phyloP scores from a whole-genome alignment of 2,329 filamentous ascomycete genomes.

The Venturia oleaginea region DNA sequence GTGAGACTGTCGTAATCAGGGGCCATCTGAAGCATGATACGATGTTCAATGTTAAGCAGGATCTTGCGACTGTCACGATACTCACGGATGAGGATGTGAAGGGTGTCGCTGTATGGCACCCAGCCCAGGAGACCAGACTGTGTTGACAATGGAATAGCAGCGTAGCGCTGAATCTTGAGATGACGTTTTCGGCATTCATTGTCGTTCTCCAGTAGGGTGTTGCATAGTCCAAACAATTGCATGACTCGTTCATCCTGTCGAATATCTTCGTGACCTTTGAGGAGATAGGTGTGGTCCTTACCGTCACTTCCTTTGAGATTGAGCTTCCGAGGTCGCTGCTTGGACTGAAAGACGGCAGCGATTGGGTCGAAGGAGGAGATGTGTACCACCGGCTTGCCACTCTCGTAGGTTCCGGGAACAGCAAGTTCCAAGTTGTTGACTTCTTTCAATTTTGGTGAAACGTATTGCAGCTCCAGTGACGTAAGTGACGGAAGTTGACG shows the following conservation, averaged over 20 bases:
- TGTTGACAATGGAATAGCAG: conserved; percentile 93
- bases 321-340: conserved; percentile 88
- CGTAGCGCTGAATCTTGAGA: conserved; percentile 90
- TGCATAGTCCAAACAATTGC: conserved; percentile 97
- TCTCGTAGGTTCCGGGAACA: conserved; percentile 90
- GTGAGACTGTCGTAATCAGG: conserved; percentile 98
- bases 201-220: conserved; percentile 87
- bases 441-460: conserved; percentile 84
- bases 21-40: conserved; percentile 99
- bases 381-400: conserved; percentile 66
- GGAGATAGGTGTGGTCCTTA: conserved; percentile 71
- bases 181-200: conserved; percentile 96
- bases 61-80: conserved; percentile 97
- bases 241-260: conserved; percentile 98
- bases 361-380: conserved; percentile 88
- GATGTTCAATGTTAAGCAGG: conserved; percentile 95
- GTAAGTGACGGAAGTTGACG: conserved; percentile 89
- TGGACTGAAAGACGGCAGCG: conserved; percentile 88
- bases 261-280: conserved; percentile 99
- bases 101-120: conserved; percentile 94
- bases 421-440: conserved; percentile 82
- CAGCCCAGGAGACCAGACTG: conserved; percentile 92
- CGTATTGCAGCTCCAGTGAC: conserved; percentile 88
- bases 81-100: conserved; percentile 93
- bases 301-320: conserved; percentile 85